Conservation (phyloP, 352 stramenopile genomes). For the Pythium pyrilobum region DNA sequence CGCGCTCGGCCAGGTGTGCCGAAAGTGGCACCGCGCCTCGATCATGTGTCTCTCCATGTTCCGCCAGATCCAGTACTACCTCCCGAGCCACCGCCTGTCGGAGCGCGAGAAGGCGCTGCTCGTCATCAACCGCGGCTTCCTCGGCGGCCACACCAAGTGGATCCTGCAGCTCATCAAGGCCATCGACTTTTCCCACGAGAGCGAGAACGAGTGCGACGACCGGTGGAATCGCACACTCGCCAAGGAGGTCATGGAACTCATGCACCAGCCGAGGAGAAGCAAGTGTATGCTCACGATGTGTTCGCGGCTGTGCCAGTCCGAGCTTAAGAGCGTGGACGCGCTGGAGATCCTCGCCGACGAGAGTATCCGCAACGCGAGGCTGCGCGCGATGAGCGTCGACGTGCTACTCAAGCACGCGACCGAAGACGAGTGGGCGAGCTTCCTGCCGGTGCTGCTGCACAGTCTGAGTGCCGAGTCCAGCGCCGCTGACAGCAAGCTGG, state of each 20-base stretch:
- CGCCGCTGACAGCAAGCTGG: conserved; percentile 53
- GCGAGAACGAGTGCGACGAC: conserved; percentile 28
- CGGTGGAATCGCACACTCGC: conserved; percentile 28
- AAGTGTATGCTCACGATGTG: conserved; percentile 89
- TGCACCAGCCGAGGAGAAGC: conserved; percentile 58
- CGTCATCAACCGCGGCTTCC: conserved; percentile 75
- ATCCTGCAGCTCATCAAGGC: conserved; percentile 80
- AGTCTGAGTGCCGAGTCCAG: conserved; percentile 69
- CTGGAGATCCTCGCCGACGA: conserved; percentile 72
- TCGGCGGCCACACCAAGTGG: conserved; percentile 79
- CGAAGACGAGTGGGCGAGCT: conserved; percentile 78
- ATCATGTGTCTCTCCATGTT: conserved; percentile 89
- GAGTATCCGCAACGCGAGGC: conserved; percentile 46
- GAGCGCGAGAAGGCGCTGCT: conserved; percentile 67
- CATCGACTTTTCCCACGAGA: conserved; percentile 65
- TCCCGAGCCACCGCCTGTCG: conserved; percentile 71
- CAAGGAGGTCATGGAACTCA: conserved; percentile 55
- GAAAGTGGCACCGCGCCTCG: conserved; percentile 80
- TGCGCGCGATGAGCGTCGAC: conserved; percentile 61
- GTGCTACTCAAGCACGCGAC: conserved; percentile 58
- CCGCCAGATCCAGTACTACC: conserved; percentile 85
- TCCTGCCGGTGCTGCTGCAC: conserved; percentile 65
- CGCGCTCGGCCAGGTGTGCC: conserved; percentile 70
- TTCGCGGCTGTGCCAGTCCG: conserved; percentile 66
- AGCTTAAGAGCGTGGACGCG: conserved; percentile 72